A percentile compares a stretch with the other conserved stretches of the same genome.
Evolutionary conservation across 768 basidiomycete species (phyloP).

Genomic region (Suillus cothurnatus): DNA sequence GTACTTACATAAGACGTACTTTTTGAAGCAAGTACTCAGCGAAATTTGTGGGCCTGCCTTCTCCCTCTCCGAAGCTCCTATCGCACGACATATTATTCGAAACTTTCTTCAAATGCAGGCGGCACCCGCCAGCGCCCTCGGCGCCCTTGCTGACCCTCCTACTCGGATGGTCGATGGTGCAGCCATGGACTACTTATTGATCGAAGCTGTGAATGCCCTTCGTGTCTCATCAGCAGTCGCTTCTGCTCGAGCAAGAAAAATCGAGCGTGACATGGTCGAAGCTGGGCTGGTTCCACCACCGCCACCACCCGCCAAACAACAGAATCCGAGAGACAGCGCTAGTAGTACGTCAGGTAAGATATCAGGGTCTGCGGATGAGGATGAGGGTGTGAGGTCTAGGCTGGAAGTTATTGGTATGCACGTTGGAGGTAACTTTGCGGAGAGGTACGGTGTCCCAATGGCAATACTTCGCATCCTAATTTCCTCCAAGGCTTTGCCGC

Average conservation of each 20-base stretch:
- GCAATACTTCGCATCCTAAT: background rate
- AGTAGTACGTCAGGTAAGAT: slow-evolving; percentile 28
- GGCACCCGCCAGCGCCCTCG: slow-evolving; percentile 35
- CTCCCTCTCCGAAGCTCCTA: background rate
- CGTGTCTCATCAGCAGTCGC: slow-evolving; percentile 76
- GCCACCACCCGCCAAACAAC: slow-evolving; percentile 41
- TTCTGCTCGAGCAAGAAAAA: slow-evolving; percentile 60
- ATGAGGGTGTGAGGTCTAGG: slow-evolving; percentile 66
- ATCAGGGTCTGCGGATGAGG: slow-evolving; percentile 49
- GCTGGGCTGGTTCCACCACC: slow-evolving; percentile 69
- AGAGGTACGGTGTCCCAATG: slow-evolving; percentile 58
- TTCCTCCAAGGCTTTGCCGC: slow-evolving; percentile 62
- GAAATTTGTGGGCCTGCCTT: background rate
- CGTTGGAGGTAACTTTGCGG: slow-evolving; percentile 84
- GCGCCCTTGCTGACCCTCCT: slow-evolving; percentile 68
- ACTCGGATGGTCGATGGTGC: slow-evolving; percentile 61
- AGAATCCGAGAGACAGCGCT: slow-evolving; percentile 36
- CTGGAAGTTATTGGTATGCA: slow-evolving; percentile 85
- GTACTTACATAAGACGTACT: too few relatives aligned
- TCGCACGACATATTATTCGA: background rate
- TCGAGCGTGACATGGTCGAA: slow-evolving; percentile 79
- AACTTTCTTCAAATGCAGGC: slow-evolving; percentile 31
- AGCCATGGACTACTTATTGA: slow-evolving; percentile 84
- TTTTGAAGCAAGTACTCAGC: too few relatives aligned
- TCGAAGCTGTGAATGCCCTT: slow-evolving; percentile 76